A percentile compares a stretch with the other conserved stretches of the same genome.
Conservation (phyloP, 371 early-diverging fungal species). For the Basidiobolus heterosporus region DNA sequence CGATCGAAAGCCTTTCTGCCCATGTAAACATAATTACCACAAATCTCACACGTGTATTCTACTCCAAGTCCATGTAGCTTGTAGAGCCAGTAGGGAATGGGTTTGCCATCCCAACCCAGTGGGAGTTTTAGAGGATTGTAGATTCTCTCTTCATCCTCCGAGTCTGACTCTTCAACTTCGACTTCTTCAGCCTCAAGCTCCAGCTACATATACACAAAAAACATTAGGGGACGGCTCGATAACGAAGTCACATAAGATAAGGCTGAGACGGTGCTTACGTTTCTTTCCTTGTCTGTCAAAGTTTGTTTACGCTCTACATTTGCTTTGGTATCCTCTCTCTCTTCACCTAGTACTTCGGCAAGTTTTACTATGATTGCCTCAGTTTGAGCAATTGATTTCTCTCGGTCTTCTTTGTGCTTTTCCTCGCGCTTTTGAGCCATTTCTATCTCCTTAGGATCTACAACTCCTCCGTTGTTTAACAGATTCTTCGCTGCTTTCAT, state of each 20-base stretch:
- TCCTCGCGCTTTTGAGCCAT: constrained; percentile 18
- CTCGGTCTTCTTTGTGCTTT: constrained; percentile 24
- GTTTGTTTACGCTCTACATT: constrained; percentile 87
- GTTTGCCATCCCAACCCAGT: constrained; percentile 96
- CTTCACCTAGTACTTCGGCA: constrained; percentile 32
- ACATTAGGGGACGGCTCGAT: not conserved
- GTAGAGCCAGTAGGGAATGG: constrained; percentile 97
- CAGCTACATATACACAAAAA: constrained; percentile 22
- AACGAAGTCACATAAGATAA: not conserved
- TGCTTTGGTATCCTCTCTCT: constrained; percentile 63
- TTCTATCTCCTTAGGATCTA: constrained; percentile 20
- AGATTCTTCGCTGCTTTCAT: constrained; percentile 54
- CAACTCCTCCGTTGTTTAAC: constrained; percentile 10
- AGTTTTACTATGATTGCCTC: constrained; percentile 50
- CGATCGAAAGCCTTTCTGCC: constrained; percentile 93
- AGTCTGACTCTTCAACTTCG: constrained; percentile 55
- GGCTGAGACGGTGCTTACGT: constrained; percentile 13
- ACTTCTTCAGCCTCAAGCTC: constrained; percentile 59
- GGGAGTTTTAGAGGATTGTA: constrained; percentile 95
- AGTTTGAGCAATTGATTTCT: constrained; percentile 33
- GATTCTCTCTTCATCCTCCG: constrained; percentile 73
- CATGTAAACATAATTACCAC: constrained; percentile 89
- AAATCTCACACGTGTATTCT: constrained; percentile 93
- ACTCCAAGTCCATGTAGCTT: constrained; percentile 92
- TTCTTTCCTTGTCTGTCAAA: constrained; percentile 75